A percentile compares a stretch with the other conserved stretches of the same genome.
phyloP scores from a whole-genome alignment of 805 yeast species.

The Myxozyma geophila region DNA sequence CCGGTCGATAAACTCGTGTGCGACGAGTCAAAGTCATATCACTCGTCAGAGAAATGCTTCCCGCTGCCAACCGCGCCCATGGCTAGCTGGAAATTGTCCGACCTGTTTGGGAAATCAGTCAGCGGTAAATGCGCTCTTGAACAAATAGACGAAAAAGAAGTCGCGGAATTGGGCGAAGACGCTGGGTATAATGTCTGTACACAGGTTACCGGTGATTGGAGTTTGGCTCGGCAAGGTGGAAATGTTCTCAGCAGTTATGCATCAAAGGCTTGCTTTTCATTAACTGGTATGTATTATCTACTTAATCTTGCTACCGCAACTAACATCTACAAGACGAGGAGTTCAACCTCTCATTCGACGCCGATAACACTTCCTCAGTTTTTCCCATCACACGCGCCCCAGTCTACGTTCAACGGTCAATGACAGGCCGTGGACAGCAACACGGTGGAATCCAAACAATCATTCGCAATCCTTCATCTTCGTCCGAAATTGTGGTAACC shows the following conservation, averaged over 20 bases:
- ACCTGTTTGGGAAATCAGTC: constrained; percentile 71
- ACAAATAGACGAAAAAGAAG: constrained; percentile 1
- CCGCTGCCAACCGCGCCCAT: constrained; percentile 63
- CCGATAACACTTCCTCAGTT: constrained; percentile 54
- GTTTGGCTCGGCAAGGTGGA: constrained; percentile 22
- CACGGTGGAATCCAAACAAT: constrained; percentile 85
- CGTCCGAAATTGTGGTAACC: constrained; percentile 53
- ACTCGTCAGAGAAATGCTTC: constrained; percentile 72
- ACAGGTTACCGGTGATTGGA: constrained; percentile 24
- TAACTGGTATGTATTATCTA: constrained; percentile 5
- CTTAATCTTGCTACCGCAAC: no score
- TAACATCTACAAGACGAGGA: constrained; percentile 8
- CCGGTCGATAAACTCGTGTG: constrained; percentile 74
- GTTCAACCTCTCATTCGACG: constrained; percentile 29
- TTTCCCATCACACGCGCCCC: constrained; percentile 58
- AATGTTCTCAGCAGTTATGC: constrained; percentile 16
- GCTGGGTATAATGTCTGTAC: constrained; percentile 19
- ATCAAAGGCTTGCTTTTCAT: constrained; percentile 44
- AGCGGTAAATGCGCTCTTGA: constrained; percentile 61
- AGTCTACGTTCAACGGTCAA: constrained; percentile 74
- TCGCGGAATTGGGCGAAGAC: background rate
- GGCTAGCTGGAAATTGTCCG: constrained; percentile 58
- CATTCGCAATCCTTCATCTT: constrained; percentile 59
- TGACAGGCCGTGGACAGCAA: constrained; percentile 91
- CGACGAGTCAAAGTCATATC: constrained; percentile 61